A percentile compares a stretch with the other conserved stretches of the same genome.
phyloP scores from a whole-genome alignment of 2,329 filamentous ascomycete genomes.

The Fusarium sp. region DNA sequence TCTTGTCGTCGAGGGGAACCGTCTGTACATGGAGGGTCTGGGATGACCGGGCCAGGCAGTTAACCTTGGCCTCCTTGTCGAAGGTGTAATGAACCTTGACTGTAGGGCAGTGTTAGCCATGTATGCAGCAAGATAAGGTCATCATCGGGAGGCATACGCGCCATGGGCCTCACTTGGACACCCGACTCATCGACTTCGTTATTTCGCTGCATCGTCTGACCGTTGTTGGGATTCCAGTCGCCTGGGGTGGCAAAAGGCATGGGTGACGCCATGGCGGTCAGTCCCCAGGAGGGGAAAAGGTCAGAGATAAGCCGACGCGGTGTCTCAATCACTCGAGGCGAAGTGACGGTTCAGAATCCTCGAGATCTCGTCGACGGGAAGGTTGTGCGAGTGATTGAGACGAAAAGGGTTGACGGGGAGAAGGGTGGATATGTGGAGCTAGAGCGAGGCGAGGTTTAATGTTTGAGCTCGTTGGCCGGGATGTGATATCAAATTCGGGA shows the following conservation, averaged over 20 bases:
- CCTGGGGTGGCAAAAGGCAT: constrained; percentile 48
- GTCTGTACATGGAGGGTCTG: constrained; percentile 84
- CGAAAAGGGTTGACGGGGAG: constrained; percentile 19
- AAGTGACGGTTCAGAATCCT: background rate
- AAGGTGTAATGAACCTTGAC: constrained; percentile 98
- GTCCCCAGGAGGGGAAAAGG: constrained; percentile 38
- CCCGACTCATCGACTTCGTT: constrained; percentile 58
- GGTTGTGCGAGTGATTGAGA: constrained; percentile 5
- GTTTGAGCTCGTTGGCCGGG: constrained; percentile 38
- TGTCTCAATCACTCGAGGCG: constrained; percentile 10
- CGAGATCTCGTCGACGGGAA: background rate
- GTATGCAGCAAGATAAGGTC: constrained; percentile 6
- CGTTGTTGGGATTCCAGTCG: constrained; percentile 48
- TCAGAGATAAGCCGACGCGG: constrained; percentile 24
- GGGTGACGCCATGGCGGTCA: constrained; percentile 54
- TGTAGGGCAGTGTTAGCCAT: constrained; percentile 53
- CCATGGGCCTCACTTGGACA: constrained; percentile 72
- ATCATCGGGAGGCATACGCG: constrained; percentile 63
- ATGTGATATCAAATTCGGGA: constrained; percentile 47
- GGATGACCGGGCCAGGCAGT: constrained; percentile 88
- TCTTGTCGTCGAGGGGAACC: constrained; percentile 81
- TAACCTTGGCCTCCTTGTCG: constrained; percentile 87
- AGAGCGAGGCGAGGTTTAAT: constrained; percentile 32
- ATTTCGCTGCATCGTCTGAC: constrained; percentile 46
- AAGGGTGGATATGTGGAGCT: constrained; percentile 18